Evolutionary conservation across 345 rosid genomes (phyloP).

Genomic region (Geranium rotundifolium): DNA sequence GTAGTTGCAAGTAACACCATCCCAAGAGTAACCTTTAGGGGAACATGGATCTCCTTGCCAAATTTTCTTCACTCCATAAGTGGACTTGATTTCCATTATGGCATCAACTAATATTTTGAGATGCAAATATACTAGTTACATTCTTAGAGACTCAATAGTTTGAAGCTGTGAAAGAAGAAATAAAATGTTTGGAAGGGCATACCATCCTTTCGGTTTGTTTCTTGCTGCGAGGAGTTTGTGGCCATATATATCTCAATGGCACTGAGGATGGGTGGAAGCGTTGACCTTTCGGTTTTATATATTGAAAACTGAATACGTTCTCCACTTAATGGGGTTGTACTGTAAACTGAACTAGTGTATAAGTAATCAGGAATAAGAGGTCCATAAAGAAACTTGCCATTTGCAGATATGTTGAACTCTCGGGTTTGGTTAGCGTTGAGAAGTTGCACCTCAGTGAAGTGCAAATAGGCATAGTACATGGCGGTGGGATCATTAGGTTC

Average conservation of each 20-base stretch:
- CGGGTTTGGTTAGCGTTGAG: constrained; percentile 30
- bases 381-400: constrained; percentile 21
- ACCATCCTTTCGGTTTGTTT: constrained; percentile 31
- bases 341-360: constrained; percentile 12
- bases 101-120: constrained; percentile 30
- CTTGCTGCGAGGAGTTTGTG: constrained; percentile 12
- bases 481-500: constrained; percentile 12
- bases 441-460: constrained; percentile 38
- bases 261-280: constrained; percentile 49
- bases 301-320: constrained; percentile 17
- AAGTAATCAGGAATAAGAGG: constrained; percentile 22
- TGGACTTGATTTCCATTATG: constrained; percentile 24
- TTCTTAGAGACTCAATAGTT: too few relatives aligned
- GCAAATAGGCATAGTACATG: constrained; percentile 30
- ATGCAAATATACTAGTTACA: background rate
- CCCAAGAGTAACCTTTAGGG: constrained; percentile 15
- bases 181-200: background rate
- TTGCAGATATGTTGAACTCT: constrained; percentile 23
- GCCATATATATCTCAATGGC: constrained; percentile 37
- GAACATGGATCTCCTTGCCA: constrained; percentile 28
- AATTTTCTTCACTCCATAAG: constrained; percentile 20
- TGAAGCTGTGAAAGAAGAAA: too few relatives aligned
- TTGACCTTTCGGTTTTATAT: constrained; percentile 14
- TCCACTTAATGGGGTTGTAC: constrained; percentile 13
- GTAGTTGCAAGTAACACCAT: constrained; percentile 24